Base-by-base conservation (phyloP, 768 basidiomycete species). In the Xerocomellus amylosporus region DNA sequence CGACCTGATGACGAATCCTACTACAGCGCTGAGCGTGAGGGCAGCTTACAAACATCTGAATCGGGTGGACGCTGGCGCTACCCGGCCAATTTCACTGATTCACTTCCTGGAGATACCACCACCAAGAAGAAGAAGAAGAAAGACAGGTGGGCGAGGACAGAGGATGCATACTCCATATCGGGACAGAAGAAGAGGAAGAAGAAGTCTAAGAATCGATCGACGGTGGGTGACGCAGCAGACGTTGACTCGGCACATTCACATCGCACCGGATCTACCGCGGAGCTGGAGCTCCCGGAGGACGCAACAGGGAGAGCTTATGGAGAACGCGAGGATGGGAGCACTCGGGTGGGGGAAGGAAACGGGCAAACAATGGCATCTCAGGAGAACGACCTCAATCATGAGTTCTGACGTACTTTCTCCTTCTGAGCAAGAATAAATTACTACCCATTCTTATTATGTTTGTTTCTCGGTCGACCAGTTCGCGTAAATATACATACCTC, bases 141-240 rank as follows among this genome's bases (percentile, higher is more conserved):
- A 71, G 91, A 93, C 63, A 77, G 91, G 54, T 93, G 87, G 87
- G 90, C 86, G 55, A 78, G 87, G 70, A 92, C 90, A 31, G 89
- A 91, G 71, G 91, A 93, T 68, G 91, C 90, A 33, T 87, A 92
- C 63, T 76, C 74, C 2, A 59, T 67, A 20, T 48, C 63, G 1
- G 75, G 75, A 46, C 72, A 81, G 63, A 81, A 66, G 56, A 88
- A 81, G 75, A 80, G 75, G 57, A 88, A 81, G 77, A 88, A 84
- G 75, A 85, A 81, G 73, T 81, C 80, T 66, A 73, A 72, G 61
- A 75, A 74, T 59, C 77, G 74, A 56, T 74, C 79, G 19, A 74
- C 78, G 3, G 56, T 69, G 7, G 75, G 68, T 34, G 79, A 73
- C 41, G 41, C 47, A 46, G 62, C 48, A 42, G 71, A 71, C 34